Percentiles rank a stretch among this genome's conserved stretches.
Conservation (phyloP, 129 eudicot genomes). For the Flaveria trinervia region DNA sequence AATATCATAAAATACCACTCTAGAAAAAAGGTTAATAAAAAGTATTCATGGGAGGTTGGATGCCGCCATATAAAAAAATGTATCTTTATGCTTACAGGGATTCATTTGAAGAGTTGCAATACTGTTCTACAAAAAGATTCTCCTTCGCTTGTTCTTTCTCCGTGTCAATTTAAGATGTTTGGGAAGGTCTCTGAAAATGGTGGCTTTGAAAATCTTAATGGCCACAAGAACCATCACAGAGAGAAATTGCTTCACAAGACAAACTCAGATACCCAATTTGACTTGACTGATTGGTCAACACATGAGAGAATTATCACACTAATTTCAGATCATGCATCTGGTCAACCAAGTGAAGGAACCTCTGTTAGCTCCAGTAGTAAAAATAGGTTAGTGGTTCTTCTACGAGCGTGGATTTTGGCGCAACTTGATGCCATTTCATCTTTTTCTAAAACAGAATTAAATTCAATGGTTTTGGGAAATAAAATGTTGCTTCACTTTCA, state of each 20-base stretch:
- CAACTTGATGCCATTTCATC: constrained; percentile 56
- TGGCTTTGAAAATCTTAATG: constrained; percentile 40
- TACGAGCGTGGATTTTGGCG: constrained; percentile 65
- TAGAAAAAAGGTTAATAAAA: neutral
- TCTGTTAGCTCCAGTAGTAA: constrained; percentile 30
- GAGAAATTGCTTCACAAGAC: constrained; percentile 34
- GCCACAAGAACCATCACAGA: constrained; percentile 29
- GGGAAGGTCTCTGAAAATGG: constrained; percentile 45
- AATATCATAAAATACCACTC: neutral
- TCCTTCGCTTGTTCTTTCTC: constrained; percentile 62
- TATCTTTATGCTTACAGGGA: constrained; percentile 57
- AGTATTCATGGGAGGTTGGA: constrained; percentile 1
- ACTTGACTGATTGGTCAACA: constrained; percentile 53
- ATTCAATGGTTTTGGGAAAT: constrained; percentile 70
- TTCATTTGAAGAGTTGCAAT: constrained; percentile 58
- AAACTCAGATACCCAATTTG: constrained; percentile 47
- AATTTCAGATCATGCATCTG: constrained; percentile 42
- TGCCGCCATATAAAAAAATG: constrained; percentile 7
- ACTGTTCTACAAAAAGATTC: constrained; percentile 49
- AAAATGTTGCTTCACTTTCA: constrained; percentile 68
- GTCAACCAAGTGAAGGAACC: constrained; percentile 43
- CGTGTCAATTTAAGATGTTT: constrained; percentile 58
- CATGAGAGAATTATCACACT: constrained; percentile 56
- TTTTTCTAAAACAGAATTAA: constrained; percentile 45
- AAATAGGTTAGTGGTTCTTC: constrained; percentile 47